phyloP scores from a whole-genome alignment of 208 protist genomes.

The Trichomonas gallinae region DNA sequence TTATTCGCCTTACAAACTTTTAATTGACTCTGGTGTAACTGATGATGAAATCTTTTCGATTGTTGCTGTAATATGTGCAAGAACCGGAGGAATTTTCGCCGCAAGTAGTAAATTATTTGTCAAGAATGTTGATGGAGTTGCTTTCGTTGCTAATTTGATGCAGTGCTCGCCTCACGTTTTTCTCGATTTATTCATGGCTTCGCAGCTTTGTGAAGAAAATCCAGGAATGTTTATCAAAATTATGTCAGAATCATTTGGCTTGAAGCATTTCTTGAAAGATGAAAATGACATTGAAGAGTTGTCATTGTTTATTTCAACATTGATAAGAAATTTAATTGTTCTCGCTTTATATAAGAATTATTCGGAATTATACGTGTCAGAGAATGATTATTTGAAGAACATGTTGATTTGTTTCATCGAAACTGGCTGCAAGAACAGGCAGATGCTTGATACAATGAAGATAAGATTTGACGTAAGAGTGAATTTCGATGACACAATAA shows the following conservation, averaged over 20 bases:
- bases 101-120: neutral
- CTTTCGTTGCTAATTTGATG: neutral
- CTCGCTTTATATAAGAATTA: neutral
- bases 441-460: neutral
- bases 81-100: neutral
- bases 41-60: neutral
- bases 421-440: neutral
- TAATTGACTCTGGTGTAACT: neutral
- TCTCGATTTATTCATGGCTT: neutral
- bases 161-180: neutral
- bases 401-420: neutral
- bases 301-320: neutral
- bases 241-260: neutral
- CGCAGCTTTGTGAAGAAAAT: neutral
- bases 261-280: neutral
- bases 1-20: neutral
- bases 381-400: neutral
- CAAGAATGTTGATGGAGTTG: neutral
- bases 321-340: neutral
- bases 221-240: neutral
- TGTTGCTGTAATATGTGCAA: neutral
- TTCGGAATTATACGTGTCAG: neutral
- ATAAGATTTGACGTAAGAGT: neutral
- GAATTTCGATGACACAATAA: neutral
- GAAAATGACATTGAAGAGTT: neutral